These are phyloP conservation scores for Aspergillus haitiensis DNA, from an alignment of 495 filamentous ascomycete species.

Conservation along the genomic window DNA sequence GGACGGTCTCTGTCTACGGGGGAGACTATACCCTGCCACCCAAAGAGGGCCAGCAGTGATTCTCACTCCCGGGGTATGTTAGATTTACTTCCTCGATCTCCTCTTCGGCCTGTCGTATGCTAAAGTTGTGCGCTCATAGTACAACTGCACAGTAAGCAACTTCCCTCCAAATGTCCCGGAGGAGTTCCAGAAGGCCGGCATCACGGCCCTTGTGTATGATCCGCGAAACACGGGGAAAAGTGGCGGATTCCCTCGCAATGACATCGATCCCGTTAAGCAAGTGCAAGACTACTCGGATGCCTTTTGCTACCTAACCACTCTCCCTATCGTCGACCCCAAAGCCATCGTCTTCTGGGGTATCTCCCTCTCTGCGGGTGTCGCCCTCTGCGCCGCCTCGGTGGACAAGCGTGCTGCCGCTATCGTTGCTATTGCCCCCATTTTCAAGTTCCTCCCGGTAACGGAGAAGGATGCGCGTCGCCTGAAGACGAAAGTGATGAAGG, in stretches of 20 bases:
- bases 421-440: conserved; percentile 24
- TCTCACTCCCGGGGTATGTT: not conserved
- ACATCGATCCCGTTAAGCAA: not conserved
- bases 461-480: conserved; percentile 10
- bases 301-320: not conserved
- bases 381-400: not conserved
- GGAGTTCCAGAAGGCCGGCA: not conserved
- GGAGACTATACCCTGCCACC: not conserved
- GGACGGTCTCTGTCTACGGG: not conserved
- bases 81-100: not conserved
- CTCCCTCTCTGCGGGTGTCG: not conserved
- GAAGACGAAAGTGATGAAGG: conserved; percentile 23
- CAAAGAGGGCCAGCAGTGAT: conserved; percentile 2
- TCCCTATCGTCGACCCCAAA: not conserved
- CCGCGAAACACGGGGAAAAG: not conserved
- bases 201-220: conserved; percentile 1
- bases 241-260: conserved; percentile 2
- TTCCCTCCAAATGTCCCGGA: not conserved
- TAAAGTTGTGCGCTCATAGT: not conserved
- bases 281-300: conserved; percentile 2
- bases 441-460: conserved; percentile 9
- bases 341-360: not conserved
- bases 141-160: not conserved
- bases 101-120: not conserved
- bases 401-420: not conserved